These are phyloP conservation scores for Peronosclerospora sorghi DNA, from an alignment of 352 stramenopile genomes.

Conservation along the genomic window DNA sequence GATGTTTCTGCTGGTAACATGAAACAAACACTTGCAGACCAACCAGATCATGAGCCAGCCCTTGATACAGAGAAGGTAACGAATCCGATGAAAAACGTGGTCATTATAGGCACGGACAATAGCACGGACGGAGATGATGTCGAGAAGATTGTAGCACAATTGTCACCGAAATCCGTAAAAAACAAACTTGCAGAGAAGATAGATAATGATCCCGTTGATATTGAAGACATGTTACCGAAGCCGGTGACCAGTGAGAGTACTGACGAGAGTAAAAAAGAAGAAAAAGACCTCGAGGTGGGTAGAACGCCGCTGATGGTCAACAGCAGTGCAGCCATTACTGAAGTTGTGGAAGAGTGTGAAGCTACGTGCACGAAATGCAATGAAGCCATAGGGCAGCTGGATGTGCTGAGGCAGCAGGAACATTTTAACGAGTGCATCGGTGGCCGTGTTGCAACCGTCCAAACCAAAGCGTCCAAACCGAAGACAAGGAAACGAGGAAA, in stretches of 20 bases:
- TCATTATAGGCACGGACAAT: background rate
- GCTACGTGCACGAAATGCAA: constrained; percentile 20
- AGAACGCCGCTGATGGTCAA: background rate
- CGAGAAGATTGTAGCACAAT: background rate
- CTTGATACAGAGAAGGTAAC: constrained; percentile 1
- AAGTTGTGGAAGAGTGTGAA: constrained; percentile 3
- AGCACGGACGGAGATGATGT: background rate
- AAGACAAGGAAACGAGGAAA: constrained; percentile 17
- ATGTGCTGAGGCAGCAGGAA: constrained; percentile 27
- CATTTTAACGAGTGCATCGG: constrained; percentile 29
- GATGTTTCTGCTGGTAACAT: background rate
- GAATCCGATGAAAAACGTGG: background rate
- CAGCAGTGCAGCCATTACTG: background rate
- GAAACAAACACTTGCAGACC: constrained; percentile 1
- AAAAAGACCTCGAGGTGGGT: background rate
- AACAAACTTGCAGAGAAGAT: too few relatives aligned
- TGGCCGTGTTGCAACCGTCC: constrained; percentile 1
- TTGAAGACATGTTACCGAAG: background rate
- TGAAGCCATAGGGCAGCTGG: constrained; percentile 17
- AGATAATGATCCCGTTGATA: too few relatives aligned
- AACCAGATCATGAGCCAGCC: constrained; percentile 14
- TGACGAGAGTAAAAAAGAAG: background rate
- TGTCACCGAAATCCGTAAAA: too few relatives aligned
- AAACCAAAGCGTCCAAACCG: background rate
- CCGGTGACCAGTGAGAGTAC: background rate